Percentiles rank a stretch among this genome's conserved stretches.
These are phyloP conservation scores for Pseudogymnoascus sp. DNA, from an alignment of 2,329 filamentous ascomycete species.

Conservation along the genomic window DNA sequence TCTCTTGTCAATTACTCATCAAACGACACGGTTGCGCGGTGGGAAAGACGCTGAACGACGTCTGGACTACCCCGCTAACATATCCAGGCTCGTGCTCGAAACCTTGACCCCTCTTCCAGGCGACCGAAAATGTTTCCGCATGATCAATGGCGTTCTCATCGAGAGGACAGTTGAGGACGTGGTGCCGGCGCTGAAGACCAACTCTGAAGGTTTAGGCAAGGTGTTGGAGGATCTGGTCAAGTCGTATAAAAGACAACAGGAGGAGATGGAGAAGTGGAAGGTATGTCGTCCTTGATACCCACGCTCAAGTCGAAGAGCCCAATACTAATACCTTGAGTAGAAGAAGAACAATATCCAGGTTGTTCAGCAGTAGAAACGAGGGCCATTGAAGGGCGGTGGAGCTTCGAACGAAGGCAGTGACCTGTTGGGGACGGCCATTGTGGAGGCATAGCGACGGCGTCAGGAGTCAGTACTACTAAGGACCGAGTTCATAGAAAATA, in stretches of 20 bases:
- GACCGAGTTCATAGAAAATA: constrained; percentile 5
- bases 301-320: not conserved
- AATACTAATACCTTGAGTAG: constrained; percentile 35
- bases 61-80: not conserved
- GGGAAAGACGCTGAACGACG: not conserved
- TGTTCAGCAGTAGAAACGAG: constrained; percentile 54
- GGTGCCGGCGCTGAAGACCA: constrained; percentile 81
- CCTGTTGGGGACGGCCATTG: not conserved
- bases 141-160: constrained; percentile 94
- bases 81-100: constrained; percentile 76
- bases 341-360: constrained; percentile 88
- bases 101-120: constrained; percentile 73
- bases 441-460: constrained; percentile 8
- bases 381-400: not conserved
- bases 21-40: not conserved
- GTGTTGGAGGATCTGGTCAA: constrained; percentile 91
- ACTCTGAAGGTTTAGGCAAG: constrained; percentile 87
- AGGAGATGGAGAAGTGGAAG: constrained; percentile 98
- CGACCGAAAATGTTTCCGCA: constrained; percentile 94
- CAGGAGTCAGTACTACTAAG: constrained; percentile 6
- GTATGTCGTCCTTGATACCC: constrained; percentile 41
- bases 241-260: constrained; percentile 91
- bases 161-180: constrained; percentile 93
- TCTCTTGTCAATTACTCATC: not conserved
- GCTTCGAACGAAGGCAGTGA: constrained; percentile 2